Evolutionary conservation across 768 basidiomycete species (phyloP), one percentile per base, ranked within the genome.

Genomic region (Lactarius evosmus): DNA sequence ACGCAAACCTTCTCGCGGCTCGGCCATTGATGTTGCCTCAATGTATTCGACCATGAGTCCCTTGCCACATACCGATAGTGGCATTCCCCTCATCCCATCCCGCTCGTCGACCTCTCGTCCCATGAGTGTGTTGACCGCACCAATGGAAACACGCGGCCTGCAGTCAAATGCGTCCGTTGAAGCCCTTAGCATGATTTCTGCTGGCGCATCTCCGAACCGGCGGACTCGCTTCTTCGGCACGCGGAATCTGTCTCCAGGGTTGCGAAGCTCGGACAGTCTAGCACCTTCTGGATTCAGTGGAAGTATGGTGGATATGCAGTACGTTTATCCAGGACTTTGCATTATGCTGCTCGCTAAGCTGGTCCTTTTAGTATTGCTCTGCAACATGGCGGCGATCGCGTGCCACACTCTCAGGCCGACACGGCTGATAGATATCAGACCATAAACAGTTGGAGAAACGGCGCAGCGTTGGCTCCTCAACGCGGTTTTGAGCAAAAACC

Each of bases 221-320:
- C 82, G 87, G 32, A 83, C 86, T 3, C 83, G 86, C 58, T 93
- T 94, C 81, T 89, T 93, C 69, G 88, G 87, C 8, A 82, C 87
- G 72, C 85, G 79, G 74, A 89, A 89, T 68, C 77, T 88, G 51
- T 86, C 85, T 62, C 75, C 84, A 25, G 86, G 86, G 14, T 91
- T 87, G 85, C 79, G 83, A 68, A 93, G 90, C 71, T 88, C 88
- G 70, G 89, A 91, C 62, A 93, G 91, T 72, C 76, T 94, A 41
- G 88, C 90, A 1, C 81, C 83, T n/a, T 90, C 91, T 32, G 89
- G 88, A 8, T 81, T 88, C 72, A 88, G 88, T 3, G 92, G 92
- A 58, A 94, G 92, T 70, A 92, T 94, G 90, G 76, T 93, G 67
- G 89, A 93, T 73, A 93, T 94, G 92, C 92, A 94, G 91, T 93